Base-by-base conservation (phyloP, 257 asterid species). In the Prunella vulgaris region DNA sequence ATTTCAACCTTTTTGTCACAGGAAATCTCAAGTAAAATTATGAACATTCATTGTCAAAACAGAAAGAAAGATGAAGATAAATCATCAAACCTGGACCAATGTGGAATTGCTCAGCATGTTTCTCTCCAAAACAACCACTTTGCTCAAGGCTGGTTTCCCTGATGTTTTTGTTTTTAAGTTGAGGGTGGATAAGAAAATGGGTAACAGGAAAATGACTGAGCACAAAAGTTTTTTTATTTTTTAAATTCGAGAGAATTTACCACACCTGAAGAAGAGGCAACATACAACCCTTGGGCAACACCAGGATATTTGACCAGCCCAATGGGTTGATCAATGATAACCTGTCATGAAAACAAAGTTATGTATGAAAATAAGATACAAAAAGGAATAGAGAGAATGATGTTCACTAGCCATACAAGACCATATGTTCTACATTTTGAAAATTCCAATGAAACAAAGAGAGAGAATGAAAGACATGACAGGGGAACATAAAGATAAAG, bases 111-210 rank as follows among this genome's bases (percentile, higher is more conserved):
- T 72, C 76, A 42, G 80, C 76, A 64, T 60, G 78, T 86, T 81
- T 61, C 96, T 89, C 80, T 89, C 96, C 80, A 93, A 84, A 82
- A 89, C 85, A 38, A 14, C 32, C 37, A 87, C 92, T 76, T 79
- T 87, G 80, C 99, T 93, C 78, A 87, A 81, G 66, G 99, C 88
- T 67, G 92, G 95, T 81, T 93, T 93, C 76, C 99, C 99, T 93
- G 88, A 64, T 49, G 76, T 67, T 72, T 63, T 71, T 64, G 59
- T 37, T 42, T 72, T n/a, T 40, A 33, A 49, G 40, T 38, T 32
- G 15, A 25, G 22, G 71, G 46, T 3, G 49, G 64, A 71, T 64
- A 69, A 68, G 25, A 73, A 72, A 68, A 72, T 53, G 53, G 9
- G 73, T 63, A 54, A 22, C 27, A 60, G 25, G 67, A 60, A 65